Evolutionary conservation across 169 alveolate genomes (phyloP), one percentile per base, ranked within the genome.

Genomic region (Plasmodium ovale): DNA sequence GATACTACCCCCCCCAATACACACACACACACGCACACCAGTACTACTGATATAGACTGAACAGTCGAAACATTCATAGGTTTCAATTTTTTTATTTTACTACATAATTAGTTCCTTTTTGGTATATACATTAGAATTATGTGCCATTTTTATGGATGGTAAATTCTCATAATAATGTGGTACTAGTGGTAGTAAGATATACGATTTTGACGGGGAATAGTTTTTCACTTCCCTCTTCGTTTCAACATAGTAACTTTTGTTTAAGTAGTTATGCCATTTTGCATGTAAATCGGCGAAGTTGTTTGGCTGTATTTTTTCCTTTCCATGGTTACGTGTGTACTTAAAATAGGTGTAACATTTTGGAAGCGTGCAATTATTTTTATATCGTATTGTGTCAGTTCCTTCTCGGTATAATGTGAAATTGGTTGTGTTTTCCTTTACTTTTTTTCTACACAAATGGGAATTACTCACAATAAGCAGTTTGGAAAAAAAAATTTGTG

Each of bases 81-180:
- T n/a, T n/a, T n/a, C n/a, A n/a, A n/a, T n/a, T n/a, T 53, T 53
- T 16, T 54, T 21, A 21, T 16, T 54, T 54, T 21, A 4, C 16
- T n/a, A 47, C 16, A 47, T 47, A n/a, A 14, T 47, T 47, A 47
- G 12, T 0, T 47, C 16, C 7, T 3, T 47, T 47, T 47, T 47
- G 2, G 7, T 47, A 27, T 33, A 33, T 62, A 0, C 27, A 25
- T 19, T 14, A 23, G 10, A 3, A 53, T 10, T 14, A 59, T 53
- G 73, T 47, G 73, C 27, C 67, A 60, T 23, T 54, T 35, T 82
- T 31, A 82, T 65, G 23, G 90, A 82, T 25, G 90, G 90, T 47
- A 82, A 64, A 23, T 82, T 53, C 21, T 82, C 19, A 19, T 65
- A 82, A 54, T 82, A 82, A 39, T 82, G 16, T 16, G 90, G 79